Evolutionary conservation across 139 green algal species (phyloP).

Genomic region (Micromonas pusilla): DNA sequence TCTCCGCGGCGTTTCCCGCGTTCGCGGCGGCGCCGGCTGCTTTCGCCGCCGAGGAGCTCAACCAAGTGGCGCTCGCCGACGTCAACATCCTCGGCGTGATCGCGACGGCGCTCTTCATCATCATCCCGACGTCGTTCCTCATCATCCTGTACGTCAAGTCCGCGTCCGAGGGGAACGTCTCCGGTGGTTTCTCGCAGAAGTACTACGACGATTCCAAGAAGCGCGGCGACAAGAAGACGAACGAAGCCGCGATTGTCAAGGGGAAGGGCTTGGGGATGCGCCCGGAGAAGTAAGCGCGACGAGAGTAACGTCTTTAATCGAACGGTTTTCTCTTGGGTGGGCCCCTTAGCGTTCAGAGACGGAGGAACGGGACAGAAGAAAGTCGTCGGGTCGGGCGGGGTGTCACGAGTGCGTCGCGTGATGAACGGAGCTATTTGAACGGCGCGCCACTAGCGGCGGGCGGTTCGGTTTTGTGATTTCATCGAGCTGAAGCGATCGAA

Average conservation of each 20-base stretch:
- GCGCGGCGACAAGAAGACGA: slow-evolving; percentile 32
- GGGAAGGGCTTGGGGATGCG: slow-evolving; percentile 28
- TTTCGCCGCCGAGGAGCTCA: slow-evolving; percentile 9
- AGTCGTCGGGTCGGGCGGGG: no score
- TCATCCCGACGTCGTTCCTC: slow-evolving; percentile 32
- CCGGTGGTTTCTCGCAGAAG: slow-evolving; percentile 30
- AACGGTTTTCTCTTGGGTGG: no score
- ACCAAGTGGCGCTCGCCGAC: slow-evolving; percentile 16
- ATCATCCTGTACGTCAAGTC: slow-evolving; percentile 33
- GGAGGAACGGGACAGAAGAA: no score
- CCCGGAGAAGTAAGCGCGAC: slow-evolving; percentile 30
- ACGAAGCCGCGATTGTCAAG: slow-evolving; percentile 19
- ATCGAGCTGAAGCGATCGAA: no score
- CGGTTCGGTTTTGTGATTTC: no score
- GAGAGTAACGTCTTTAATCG: no score
- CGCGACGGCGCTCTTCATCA: slow-evolving; percentile 36
- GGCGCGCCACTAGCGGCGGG: no score
- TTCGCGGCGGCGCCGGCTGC: slow-evolving; percentile 6
- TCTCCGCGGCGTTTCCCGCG: not conserved
- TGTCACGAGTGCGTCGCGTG: no score
- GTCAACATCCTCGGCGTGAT: slow-evolving; percentile 34
- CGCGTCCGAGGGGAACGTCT: slow-evolving; percentile 27
- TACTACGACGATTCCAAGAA: slow-evolving; percentile 32
- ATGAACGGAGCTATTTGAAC: no score
- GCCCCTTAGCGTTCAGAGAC: no score